A percentile compares a stretch with the other conserved stretches of the same genome.
Evolutionary conservation across 1,284 basidiomycete genomes (phyloP).

Genomic region (Xerocomus amazonicus): DNA sequence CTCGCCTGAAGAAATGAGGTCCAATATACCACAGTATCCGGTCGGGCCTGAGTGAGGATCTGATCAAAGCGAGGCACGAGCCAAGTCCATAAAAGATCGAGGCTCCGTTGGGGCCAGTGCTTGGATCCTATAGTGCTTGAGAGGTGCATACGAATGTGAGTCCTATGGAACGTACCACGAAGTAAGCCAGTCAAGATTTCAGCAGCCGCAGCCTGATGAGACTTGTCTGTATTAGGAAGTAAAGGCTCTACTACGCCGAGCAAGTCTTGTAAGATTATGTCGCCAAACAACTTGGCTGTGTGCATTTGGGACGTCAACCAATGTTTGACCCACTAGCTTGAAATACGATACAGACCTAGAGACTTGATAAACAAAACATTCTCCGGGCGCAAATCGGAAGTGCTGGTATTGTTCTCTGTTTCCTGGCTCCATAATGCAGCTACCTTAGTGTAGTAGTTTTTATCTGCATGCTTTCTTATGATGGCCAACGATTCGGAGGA

Average conservation of each 20-base stretch:
- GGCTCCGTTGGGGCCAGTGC: slow-evolving; percentile 76
- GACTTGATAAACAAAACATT: slow-evolving; percentile 68
- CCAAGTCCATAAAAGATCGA: slow-evolving; percentile 79
- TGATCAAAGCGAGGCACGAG: slow-evolving; percentile 62
- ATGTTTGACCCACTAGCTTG: not conserved
- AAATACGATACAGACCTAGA: slow-evolving; percentile 46
- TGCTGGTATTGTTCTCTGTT: slow-evolving; percentile 49
- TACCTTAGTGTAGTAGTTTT: slow-evolving; percentile 61
- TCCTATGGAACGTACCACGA: slow-evolving; percentile 43
- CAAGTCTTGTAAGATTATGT: slow-evolving; percentile 50
- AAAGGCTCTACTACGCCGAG: slow-evolving; percentile 57
- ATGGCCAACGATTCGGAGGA: slow-evolving; percentile 61
- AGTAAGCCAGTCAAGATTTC: slow-evolving; percentile 81
- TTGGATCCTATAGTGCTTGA: slow-evolving; percentile 65
- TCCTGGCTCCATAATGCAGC: slow-evolving; percentile 71
- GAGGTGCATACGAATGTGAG: not conserved
- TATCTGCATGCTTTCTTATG: slow-evolving; percentile 49
- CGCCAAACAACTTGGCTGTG: slow-evolving; percentile 65
- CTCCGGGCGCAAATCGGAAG: slow-evolving; percentile 59
- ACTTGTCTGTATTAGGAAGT: slow-evolving; percentile 73
- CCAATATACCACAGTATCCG: slow-evolving; percentile 80
- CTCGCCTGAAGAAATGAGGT: slow-evolving; percentile 59
- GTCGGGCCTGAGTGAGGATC: slow-evolving; percentile 78
- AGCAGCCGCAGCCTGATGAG: slow-evolving; percentile 88
- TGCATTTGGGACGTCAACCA: slow-evolving; percentile 7